A percentile compares a stretch with the other conserved stretches of the same genome.
phyloP scores from a whole-genome alignment of 2,329 filamentous ascomycete genomes.

The Neonectria coccinea region DNA sequence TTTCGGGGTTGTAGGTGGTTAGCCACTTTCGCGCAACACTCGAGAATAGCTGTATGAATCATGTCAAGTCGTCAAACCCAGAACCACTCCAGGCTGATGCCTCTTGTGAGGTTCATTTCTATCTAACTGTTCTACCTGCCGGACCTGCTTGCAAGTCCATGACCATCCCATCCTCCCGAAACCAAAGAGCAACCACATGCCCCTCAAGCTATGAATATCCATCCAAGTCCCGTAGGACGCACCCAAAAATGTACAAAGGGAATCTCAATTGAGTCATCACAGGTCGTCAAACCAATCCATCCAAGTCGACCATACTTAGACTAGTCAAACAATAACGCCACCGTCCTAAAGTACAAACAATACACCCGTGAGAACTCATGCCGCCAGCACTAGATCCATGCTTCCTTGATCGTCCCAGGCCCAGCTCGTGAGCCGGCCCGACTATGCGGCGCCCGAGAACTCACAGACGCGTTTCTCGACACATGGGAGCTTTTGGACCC shows the following conservation, averaged over 20 bases:
- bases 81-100: not conserved
- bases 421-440: constrained; percentile 22
- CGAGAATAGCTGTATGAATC: not conserved
- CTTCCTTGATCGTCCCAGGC: constrained; percentile 18
- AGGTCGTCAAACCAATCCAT: constrained; percentile 9
- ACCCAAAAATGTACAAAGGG: constrained; percentile 1
- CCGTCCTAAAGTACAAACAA: not conserved
- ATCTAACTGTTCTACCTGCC: constrained; percentile 7
- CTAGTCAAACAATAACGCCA: not conserved
- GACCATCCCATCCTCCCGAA: not conserved
- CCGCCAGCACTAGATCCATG: constrained; percentile 21
- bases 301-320: not conserved
- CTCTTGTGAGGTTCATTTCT: constrained; percentile 13
- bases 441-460: constrained; percentile 36
- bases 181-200: not conserved
- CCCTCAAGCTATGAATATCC: not conserved
- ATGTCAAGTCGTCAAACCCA: not conserved
- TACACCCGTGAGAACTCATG: not conserved
- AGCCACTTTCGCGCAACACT: not conserved
- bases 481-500: constrained; percentile 34
- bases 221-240: not conserved
- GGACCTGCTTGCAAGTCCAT: not conserved
- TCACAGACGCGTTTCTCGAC: constrained; percentile 32
- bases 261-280: constrained; percentile 13
- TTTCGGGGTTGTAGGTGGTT: not conserved